A percentile compares a stretch with the other conserved stretches of the same genome.
phyloP scores from a whole-genome alignment of 805 yeast species.

The Metschnikowia proteae region DNA sequence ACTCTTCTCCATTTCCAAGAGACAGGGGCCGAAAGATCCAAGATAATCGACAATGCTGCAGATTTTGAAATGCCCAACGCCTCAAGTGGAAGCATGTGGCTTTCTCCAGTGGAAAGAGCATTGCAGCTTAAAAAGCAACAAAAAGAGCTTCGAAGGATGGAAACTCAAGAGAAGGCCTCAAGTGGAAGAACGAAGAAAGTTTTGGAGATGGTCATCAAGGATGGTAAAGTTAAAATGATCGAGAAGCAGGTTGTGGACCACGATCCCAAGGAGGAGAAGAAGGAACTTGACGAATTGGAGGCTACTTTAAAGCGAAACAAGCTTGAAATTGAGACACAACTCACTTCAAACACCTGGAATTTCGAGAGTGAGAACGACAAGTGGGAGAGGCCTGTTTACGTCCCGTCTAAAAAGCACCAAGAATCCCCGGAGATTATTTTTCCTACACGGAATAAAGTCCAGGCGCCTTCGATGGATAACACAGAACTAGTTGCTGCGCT shows the following conservation, averaged over 20 bases:
- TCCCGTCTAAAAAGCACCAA: background rate
- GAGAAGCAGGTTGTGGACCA: conserved; percentile 35
- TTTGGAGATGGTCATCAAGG: conserved; percentile 70
- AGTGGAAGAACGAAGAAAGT: conserved; percentile 73
- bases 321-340: conserved; percentile 26
- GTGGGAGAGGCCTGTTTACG: conserved; percentile 54
- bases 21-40: conserved; percentile 84
- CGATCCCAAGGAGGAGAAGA: conserved; percentile 26
- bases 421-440: background rate
- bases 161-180: conserved; percentile 48
- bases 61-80: conserved; percentile 68
- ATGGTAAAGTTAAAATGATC: conserved; percentile 72
- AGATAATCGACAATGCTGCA: conserved; percentile 87
- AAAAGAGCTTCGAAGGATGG: conserved; percentile 59
- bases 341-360: conserved; percentile 53
- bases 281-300: conserved; percentile 37
- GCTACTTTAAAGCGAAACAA: conserved; percentile 24
- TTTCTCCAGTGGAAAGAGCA: conserved; percentile 83
- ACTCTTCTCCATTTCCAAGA: conserved; percentile 76
- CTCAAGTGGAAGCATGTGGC: conserved; percentile 64
- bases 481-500: conserved; percentile 18
- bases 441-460: conserved; percentile 13
- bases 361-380: conserved; percentile 48
- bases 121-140: conserved; percentile 84
- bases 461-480: conserved; percentile 9